Evolutionary conservation across 768 basidiomycete species (phyloP).

Genomic region (Russula virescens): DNA sequence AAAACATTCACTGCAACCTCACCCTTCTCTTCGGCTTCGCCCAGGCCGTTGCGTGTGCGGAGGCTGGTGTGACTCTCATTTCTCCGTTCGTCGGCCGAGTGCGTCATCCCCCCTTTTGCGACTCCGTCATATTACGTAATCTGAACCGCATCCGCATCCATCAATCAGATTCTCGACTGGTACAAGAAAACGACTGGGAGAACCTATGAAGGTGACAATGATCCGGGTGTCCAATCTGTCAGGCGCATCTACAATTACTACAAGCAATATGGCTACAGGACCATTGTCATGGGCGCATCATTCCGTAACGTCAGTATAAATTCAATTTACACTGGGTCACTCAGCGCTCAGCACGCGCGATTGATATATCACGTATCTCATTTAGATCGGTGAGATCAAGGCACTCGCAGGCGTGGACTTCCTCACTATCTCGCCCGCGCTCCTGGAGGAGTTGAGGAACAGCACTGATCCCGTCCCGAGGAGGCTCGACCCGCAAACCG

Average conservation of each 20-base stretch:
- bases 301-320: slow-evolving; percentile 84
- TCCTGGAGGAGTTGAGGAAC: slow-evolving; percentile 91
- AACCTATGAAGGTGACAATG: slow-evolving; percentile 83
- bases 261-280: slow-evolving; percentile 97
- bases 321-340: background rate
- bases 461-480: slow-evolving; percentile 73
- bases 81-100: slow-evolving; percentile 99
- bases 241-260: slow-evolving; percentile 99
- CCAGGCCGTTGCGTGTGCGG: slow-evolving; percentile 98
- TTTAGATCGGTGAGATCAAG: slow-evolving; percentile 84
- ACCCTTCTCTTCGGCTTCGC: slow-evolving; percentile 98
- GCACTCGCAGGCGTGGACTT: slow-evolving; percentile 95
- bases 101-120: slow-evolving; percentile 32
- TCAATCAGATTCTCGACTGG: slow-evolving; percentile 90
- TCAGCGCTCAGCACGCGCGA: background rate
- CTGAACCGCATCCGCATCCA: slow-evolving; percentile 4
- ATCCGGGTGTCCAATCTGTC: slow-evolving; percentile 95
- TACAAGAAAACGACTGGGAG: slow-evolving; percentile 88
- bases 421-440: slow-evolving; percentile 86
- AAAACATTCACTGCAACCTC: slow-evolving; percentile 97
- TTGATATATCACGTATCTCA: background rate
- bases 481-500: slow-evolving; percentile 68
- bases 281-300: slow-evolving; percentile 99
- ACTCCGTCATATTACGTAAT: slow-evolving; percentile 9
- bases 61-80: slow-evolving; percentile 97